Evolutionary conservation across 2,329 filamentous ascomycete genomes (phyloP).

Genomic region (Cladophialophora immunda): DNA sequence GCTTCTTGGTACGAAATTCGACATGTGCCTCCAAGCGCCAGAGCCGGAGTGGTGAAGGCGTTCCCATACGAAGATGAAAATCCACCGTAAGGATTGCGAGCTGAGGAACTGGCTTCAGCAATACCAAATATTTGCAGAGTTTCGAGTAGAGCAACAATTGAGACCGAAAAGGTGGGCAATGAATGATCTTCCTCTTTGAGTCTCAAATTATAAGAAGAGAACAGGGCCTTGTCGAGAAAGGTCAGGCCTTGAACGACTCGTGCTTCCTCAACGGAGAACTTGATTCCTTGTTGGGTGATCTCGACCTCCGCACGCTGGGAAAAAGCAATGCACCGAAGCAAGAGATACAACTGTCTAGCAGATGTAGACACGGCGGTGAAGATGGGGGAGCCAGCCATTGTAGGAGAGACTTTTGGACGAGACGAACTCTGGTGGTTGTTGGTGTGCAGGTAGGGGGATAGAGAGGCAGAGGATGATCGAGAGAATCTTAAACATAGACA

Average conservation of each 20-base stretch:
- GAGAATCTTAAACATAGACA: conserved; percentile 81
- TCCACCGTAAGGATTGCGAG: conserved; percentile 41
- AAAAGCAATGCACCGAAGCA: conserved; percentile 70
- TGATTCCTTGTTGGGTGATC: conserved; percentile 83
- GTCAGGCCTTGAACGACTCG: conserved; percentile 90
- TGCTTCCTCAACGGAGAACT: conserved; percentile 87
- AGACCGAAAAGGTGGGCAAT: conserved; percentile 82
- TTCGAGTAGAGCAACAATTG: conserved; percentile 85
- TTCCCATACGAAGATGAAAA: conserved; percentile 61
- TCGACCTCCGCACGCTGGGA: conserved; percentile 70
- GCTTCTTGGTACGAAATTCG: conserved; percentile 78
- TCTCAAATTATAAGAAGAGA: conserved; percentile 82
- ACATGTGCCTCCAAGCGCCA: conserved; percentile 87
- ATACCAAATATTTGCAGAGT: conserved; percentile 94
- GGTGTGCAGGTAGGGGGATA: not conserved
- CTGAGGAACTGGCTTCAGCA: conserved; percentile 66
- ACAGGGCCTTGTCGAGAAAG: conserved; percentile 87
- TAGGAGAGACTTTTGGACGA: conserved; percentile 1
- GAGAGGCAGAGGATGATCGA: not conserved
- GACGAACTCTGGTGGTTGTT: not conserved
- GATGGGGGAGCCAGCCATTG: conserved; percentile 52
- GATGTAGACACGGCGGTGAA: conserved; percentile 70
- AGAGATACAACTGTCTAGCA: conserved; percentile 66
- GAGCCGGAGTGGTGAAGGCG: conserved; percentile 82
- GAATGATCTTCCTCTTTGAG: conserved; percentile 48